Evolutionary conservation across 129 eudicot genomes (phyloP).

Genomic region (Tanacetum coccineum): DNA sequence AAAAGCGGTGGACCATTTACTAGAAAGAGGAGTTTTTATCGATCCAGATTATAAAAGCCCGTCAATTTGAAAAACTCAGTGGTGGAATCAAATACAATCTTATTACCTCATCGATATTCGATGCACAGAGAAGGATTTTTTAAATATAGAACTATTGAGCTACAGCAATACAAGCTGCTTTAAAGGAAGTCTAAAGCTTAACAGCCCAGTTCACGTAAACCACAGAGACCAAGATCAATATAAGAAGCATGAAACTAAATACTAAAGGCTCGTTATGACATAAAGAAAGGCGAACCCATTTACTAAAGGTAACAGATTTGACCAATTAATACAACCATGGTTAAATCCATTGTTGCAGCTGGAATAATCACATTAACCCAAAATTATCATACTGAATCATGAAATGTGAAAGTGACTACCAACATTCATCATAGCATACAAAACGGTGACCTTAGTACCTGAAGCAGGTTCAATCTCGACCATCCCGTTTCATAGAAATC

Average conservation of each 20-base stretch:
- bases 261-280: not conserved
- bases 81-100: no score
- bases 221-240: slow-evolving; percentile 16
- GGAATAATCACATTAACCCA: not conserved
- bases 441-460: not conserved
- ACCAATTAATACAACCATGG: not conserved
- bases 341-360: not conserved
- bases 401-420: not conserved
- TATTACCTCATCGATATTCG: no score
- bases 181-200: no score
- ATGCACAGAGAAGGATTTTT: no score
- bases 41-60: no score
- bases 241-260: slow-evolving; percentile 10
- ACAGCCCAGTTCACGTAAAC: not conserved
- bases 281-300: not conserved
- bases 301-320: no score
- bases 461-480: not conserved
- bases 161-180: no score
- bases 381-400: not conserved
- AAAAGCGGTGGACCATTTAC: no score
- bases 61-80: no score
- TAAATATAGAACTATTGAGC: no score
- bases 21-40: no score
- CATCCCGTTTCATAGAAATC: not conserved
- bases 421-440: slow-evolving; percentile 7